phyloP scores from a whole-genome alignment of 805 yeast species.

The Yamadazyma sp. region DNA sequence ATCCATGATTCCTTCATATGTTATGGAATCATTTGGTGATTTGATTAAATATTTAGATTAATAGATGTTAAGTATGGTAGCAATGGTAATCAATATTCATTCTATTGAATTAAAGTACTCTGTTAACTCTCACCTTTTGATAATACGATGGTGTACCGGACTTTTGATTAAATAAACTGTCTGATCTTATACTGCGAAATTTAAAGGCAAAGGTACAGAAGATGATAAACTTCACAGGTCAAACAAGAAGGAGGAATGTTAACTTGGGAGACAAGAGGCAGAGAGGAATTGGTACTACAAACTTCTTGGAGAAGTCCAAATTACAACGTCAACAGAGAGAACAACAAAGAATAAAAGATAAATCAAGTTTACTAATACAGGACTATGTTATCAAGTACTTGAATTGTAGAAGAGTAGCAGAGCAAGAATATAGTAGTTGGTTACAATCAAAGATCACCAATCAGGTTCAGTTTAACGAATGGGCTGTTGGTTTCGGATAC shows the following conservation, averaged over 20 bases:
- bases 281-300: conserved; percentile 28
- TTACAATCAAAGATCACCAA: background rate
- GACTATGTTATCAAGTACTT: conserved; percentile 40
- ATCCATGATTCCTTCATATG: conserved; percentile 25
- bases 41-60: conserved; percentile 10
- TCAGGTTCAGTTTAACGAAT: conserved; percentile 15
- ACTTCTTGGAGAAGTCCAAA: conserved; percentile 61
- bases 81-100: too few species aligned
- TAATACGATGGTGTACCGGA: too few species aligned
- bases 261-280: conserved; percentile 55
- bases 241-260: conserved; percentile 55
- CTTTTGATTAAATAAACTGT: too few species aligned
- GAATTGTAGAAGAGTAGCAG: conserved; percentile 25
- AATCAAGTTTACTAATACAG: conserved; percentile 53
- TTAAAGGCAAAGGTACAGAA: too few species aligned
- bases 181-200: too few species aligned
- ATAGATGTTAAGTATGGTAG: background rate
- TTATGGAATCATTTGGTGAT: conserved; percentile 32
- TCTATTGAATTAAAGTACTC: too few species aligned
- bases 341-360: conserved; percentile 44
- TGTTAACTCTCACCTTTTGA: too few species aligned
- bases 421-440: conserved; percentile 16
- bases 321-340: conserved; percentile 68
- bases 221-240: conserved; percentile 68
- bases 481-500: conserved; percentile 18